Base-by-base conservation (phyloP, 306 rosid genomes). In the Clitoria ternatea region DNA sequence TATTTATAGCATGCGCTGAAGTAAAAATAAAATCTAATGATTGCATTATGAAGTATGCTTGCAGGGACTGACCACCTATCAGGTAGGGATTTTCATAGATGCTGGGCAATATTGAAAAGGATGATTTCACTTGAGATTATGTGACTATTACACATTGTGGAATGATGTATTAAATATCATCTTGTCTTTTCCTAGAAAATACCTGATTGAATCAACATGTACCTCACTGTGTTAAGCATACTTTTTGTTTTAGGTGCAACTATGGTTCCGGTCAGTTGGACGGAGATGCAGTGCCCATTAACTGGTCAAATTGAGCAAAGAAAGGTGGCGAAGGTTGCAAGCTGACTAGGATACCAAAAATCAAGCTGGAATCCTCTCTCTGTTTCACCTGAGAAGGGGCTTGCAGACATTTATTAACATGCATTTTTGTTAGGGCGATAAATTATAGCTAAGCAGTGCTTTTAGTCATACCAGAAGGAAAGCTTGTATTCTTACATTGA, bases 221-320 rank as follows among this genome's bases (percentile, higher is more conserved):
- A 66, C 54, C 79, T 78, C 14, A 69, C 52, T 48, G 7, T 18
- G 42, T 75, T 77, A 11, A 80, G 42, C 30, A 66, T 53, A 50
- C 4, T 27, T 12, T 79, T 30, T 75, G 39, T 78, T 26, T 26
- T 44, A 89, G 98, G 96, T 78, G 96, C 83, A 65, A 72, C 85
- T 11, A 85, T 91, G 96, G 85, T 90, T 61, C 95, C 99, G 64
- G 73, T 85, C 61, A 90, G 98, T 74, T 92, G 96, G 98, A 89
- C 96, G 6, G 92, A 92, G 83, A 90, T 92, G 98, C 92, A 88
- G 67, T 92, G 96, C 79, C 90, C 97, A 13, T 40, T 83, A 44
- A 89, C 96, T 3, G 95, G 88, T 67, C 96, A 94, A 87, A 79
- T 87, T 50, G 96, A 94, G 85, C 89, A 75, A 42, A 83, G 98